phyloP scores from a whole-genome alignment of 148 eudicot species.

The Simmondsia chinensis region DNA sequence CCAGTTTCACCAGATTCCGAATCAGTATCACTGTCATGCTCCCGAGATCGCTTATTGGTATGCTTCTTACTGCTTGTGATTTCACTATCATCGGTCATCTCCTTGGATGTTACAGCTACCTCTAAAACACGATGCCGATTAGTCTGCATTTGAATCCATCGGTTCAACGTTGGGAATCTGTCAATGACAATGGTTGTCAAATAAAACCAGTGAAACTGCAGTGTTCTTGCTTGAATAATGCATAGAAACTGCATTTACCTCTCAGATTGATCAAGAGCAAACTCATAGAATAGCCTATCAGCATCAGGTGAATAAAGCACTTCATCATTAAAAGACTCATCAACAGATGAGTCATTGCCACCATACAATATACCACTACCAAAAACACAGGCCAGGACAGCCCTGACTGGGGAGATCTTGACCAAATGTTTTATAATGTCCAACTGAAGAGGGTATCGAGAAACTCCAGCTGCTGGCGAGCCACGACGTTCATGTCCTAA shows the following conservation, averaged over 20 bases:
- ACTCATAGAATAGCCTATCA: constrained; percentile 83
- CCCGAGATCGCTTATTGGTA: constrained; percentile 65
- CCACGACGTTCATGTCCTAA: constrained; percentile 43
- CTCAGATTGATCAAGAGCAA: constrained; percentile 97
- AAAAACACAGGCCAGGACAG: constrained; percentile 92
- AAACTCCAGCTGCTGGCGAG: constrained; percentile 55
- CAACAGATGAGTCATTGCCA: constrained; percentile 55
- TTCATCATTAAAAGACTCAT: constrained; percentile 60
- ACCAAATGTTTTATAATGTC: constrained; percentile 92
- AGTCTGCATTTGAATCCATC: constrained; percentile 99
- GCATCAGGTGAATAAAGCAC: constrained; percentile 57
- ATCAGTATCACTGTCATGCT: constrained; percentile 68
- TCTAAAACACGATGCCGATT: constrained; percentile 95
- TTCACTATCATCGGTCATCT: constrained; percentile 24
- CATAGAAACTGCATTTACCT: constrained; percentile 31
- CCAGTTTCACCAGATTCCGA: constrained; percentile 61
- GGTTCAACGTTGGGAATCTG: constrained; percentile 98
- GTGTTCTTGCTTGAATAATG: neutral
- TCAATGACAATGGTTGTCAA: neutral
- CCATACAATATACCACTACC: constrained; percentile 79
- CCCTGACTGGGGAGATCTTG: constrained; percentile 87
- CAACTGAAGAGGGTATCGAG: constrained; percentile 80
- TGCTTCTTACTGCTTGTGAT: constrained; percentile 31
- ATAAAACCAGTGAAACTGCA: constrained; percentile 3
- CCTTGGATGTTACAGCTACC: constrained; percentile 55